Conservation (phyloP, 257 asterid genomes). For the Lavandula angustifolia region DNA sequence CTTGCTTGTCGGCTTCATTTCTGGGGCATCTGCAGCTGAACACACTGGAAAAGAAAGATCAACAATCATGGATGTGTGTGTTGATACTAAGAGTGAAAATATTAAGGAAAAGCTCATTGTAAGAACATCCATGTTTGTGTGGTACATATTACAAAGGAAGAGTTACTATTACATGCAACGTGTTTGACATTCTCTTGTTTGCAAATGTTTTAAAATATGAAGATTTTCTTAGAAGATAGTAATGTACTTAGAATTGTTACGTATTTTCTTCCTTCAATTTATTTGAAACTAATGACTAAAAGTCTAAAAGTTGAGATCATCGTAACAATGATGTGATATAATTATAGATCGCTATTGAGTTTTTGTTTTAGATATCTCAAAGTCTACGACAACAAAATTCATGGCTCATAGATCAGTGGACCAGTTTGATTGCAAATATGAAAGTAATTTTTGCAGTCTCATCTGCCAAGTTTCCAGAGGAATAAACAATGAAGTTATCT, state of each 20-base stretch:
- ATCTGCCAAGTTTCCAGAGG: no score
- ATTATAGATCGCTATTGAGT: not conserved
- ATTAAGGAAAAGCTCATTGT: constrained; percentile 19
- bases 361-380: not conserved
- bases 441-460: no score
- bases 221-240: no score
- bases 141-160: no score
- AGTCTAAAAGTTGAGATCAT: no score
- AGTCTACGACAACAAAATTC: not conserved
- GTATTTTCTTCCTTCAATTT: not conserved
- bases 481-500: no score
- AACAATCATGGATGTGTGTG: constrained; percentile 24
- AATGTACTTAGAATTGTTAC: not conserved
- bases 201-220: not conserved
- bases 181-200: not conserved
- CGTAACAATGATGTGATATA: not conserved
- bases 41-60: constrained; percentile 30
- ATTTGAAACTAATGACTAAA: no score
- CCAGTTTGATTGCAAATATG: constrained; percentile 9
- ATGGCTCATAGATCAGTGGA: not conserved
- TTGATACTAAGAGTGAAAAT: constrained; percentile 21
- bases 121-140: constrained; percentile 30
- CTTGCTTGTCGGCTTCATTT: constrained; percentile 41
- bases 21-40: constrained; percentile 36
- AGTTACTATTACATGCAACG: constrained; percentile 3